A percentile compares a stretch with the other conserved stretches of the same genome.
Evolutionary conservation across 2,329 filamentous ascomycete genomes (phyloP).

Genomic region (Neopestalotiopsis clavispora): DNA sequence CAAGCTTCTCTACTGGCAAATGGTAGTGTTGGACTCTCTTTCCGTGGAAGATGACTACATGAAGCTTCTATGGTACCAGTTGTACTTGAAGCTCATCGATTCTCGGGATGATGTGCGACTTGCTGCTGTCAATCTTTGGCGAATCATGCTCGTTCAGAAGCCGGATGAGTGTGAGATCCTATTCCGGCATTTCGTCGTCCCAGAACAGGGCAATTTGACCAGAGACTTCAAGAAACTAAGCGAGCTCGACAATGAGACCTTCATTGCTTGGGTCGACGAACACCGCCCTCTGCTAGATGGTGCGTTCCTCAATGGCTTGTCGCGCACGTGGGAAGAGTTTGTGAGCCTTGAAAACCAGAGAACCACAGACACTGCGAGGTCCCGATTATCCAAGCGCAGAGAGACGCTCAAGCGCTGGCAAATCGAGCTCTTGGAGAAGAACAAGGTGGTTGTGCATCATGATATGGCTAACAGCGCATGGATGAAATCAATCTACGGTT

Average conservation of each 20-base stretch:
- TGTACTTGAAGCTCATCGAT: conserved; percentile 88
- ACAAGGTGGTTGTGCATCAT: conserved; percentile 79
- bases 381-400: conserved; percentile 73
- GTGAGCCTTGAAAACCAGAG: conserved; percentile 80
- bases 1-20: conserved; percentile 95
- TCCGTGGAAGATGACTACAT: conserved; percentile 82
- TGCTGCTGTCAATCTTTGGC: conserved; percentile 82
- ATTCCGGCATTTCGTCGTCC: conserved; percentile 71
- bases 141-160: conserved; percentile 93
- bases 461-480: conserved; percentile 87
- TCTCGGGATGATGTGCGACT: conserved; percentile 69
- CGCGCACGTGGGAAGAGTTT: conserved; percentile 86
- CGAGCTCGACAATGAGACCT: conserved; percentile 86
- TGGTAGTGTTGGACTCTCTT: conserved; percentile 80
- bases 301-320: conserved; percentile 82
- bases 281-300: conserved; percentile 79
- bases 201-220: conserved; percentile 73
- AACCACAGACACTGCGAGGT: conserved; percentile 76
- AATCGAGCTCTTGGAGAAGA: conserved; percentile 67
- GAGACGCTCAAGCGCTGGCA: conserved; percentile 86
- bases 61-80: conserved; percentile 86
- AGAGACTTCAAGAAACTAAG: conserved; percentile 83
- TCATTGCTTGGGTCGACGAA: conserved; percentile 86
- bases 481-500: conserved; percentile 94
- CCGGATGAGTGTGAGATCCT: conserved; percentile 79